Conservation (phyloP, 2,329 filamentous ascomycete species). For the Lasiodiplodia sp. region DNA sequence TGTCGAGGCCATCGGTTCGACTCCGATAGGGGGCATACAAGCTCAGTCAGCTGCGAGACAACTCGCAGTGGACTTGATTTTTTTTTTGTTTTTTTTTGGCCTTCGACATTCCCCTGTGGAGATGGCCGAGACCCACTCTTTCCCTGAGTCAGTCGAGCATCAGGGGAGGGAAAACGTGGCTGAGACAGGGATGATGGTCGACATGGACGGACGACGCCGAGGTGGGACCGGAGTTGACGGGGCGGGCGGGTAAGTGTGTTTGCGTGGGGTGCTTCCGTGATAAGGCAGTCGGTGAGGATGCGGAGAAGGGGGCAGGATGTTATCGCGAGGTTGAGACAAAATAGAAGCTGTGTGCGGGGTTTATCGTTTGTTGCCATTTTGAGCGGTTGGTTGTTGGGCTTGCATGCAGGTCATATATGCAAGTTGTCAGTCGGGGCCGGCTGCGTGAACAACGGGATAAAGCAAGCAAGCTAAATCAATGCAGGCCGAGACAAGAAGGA, state of each 20-base stretch:
- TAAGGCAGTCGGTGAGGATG: neutral
- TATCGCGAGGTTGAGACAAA: neutral
- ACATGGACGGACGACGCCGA: neutral
- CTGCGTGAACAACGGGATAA: neutral
- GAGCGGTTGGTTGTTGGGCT: neutral
- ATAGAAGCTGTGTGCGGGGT: neutral
- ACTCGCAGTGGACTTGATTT: neutral
- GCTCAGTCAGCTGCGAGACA: neutral
- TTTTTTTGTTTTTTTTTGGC: neutral
- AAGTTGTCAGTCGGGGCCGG: neutral
- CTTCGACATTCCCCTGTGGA: neutral
- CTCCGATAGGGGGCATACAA: conserved; percentile 25
- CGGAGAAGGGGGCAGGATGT: neutral
- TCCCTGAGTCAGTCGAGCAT: neutral
- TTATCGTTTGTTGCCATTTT: neutral
- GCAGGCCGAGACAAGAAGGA: neutral
- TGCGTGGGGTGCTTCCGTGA: neutral
- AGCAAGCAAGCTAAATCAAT: neutral
- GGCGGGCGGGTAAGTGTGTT: neutral
- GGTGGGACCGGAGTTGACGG: neutral
- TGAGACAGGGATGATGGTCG: neutral
- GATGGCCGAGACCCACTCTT: neutral
- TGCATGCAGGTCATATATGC: neutral
- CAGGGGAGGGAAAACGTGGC: neutral
- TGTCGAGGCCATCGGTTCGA: conserved; percentile 10